Base-by-base conservation (phyloP, 192 early-diverging fungal species). In the Linnemannia zychae region DNA sequence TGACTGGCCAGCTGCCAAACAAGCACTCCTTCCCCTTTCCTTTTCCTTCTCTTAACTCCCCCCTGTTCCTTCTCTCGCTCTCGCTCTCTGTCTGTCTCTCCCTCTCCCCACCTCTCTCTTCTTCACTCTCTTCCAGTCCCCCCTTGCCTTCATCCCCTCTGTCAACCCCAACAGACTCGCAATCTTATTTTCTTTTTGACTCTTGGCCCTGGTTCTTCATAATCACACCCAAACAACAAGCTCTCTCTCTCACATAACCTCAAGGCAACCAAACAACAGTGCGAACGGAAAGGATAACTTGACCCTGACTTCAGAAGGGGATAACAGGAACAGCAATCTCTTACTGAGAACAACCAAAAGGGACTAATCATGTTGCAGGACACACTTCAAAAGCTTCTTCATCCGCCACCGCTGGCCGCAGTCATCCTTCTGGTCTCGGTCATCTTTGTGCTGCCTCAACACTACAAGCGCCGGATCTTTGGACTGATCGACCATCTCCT, bases 381-480 rank as follows among this genome's bases (percentile, higher is more conserved):
- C 52, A 84, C 72, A 34, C 37, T 84, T 40, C 76, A 79, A n/a
- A 78, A 75, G 36, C 67, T 84, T 7, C 73, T 83, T 49, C 81
- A 87, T 74, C 80, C 86, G 28, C 81, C 76, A 69, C 77, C 81
- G 63, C 44, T 83, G 67, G 81, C 74, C 36, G 72, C 78, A 40
- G 20, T 76, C 16, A 40, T 87, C 48, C 46, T 82, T 4, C 53
- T 83, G 7, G 49, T 76, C 38, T 76, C 77, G 5, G 70, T 80
- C 74, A 38, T 83, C 71, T 70, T 72, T n/a, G 46, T 79, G 11
- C 53, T 79, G 24, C 73, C 86, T 36, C 75, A 83, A 34, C 70
- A 74, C 22, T 40, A 69, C 67, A 60, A 63, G 46, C 73, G 79
- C 57, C 33, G 74, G 53, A 72, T 87, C 66, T 36, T 74, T 52